Base-by-base conservation (phyloP, 805 yeast genomes). In the Saccharomycopsis selenospora region DNA sequence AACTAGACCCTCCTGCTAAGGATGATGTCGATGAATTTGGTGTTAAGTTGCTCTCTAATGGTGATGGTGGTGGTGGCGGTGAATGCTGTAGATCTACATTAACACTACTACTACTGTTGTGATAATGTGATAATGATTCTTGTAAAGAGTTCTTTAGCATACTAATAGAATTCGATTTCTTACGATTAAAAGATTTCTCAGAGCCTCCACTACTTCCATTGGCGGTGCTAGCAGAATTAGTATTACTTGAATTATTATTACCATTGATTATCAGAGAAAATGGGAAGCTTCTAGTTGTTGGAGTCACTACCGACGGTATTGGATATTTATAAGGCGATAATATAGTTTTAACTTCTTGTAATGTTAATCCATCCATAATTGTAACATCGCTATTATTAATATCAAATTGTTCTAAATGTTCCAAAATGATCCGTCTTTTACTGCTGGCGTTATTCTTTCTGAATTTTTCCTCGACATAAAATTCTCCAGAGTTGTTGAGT, bases 101-200 rank as follows among this genome's bases (percentile, higher is more conserved):
- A n/a, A n/a, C n/a, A n/a, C n/a, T n/a, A 4, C 17, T 22, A 13
- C 13, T 22, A 3, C 23, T 42, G 27, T 44, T 41, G n/a, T 47
- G 40, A 24, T 50, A 44, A 42, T 47, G 48, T 4, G 41, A 1
- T n/a, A 48, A 17, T 26, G 47, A 43, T 38, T 47, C 51, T 20
- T 51, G 54, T 11, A 51, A 13, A 4, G 51, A 28, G 36, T 47
- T 47, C 24, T 47, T 47, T 18, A 51, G 11, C 8, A 51, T 28
- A 5, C 51, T 44, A 8, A 51, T 47, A 5, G 51, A 47, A 18
- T 47, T 47, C 13, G 49, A 30, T 22, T 48, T 47, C 26, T 42
- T 47, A 14, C 53, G 42, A 36, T 25, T 27, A 3, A 23, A 11
- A 13, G 47, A 18, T 2, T 40, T 30, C 17, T 25, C 7, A 6